Evolutionary conservation across 768 basidiomycete genomes (phyloP).

Genomic region (Trametes meyenii): DNA sequence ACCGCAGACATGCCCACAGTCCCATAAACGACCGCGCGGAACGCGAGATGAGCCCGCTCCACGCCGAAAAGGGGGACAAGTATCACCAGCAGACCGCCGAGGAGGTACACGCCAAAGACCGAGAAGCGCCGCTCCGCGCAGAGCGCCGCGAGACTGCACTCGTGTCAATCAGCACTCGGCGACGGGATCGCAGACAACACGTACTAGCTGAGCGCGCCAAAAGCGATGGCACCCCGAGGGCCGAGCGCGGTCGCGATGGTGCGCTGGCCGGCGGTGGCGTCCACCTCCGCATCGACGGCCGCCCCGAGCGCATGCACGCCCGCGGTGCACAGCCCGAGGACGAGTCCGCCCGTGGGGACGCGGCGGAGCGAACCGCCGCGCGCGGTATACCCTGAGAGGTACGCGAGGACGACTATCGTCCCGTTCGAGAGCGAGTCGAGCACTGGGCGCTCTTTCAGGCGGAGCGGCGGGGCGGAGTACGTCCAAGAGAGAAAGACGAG

Average conservation of each 20-base stretch:
- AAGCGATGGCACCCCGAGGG: background rate
- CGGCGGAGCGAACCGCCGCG: background rate
- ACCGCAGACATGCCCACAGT: constrained; percentile 11
- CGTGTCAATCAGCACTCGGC: background rate
- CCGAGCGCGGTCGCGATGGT: constrained; percentile 15
- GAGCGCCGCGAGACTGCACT: background rate
- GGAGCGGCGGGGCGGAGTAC: constrained; percentile 15
- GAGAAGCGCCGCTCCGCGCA: background rate
- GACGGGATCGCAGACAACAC: background rate
- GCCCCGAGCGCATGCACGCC: constrained; percentile 17
- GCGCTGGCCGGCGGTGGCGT: constrained; percentile 7
- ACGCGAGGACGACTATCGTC: constrained; percentile 11
- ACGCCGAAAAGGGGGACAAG: background rate
- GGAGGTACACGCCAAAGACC: constrained; percentile 13
- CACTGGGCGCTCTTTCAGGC: constrained; percentile 15
- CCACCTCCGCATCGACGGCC: constrained; percentile 8
- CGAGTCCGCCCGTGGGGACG: background rate
- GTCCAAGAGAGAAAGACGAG: constrained; percentile 8
- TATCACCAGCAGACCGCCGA: background rate
- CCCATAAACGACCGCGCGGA: constrained; percentile 6
- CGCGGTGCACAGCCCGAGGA: constrained; percentile 12
- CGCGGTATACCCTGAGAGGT: constrained; percentile 11
- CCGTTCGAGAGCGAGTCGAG: constrained; percentile 17
- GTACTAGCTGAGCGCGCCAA: constrained; percentile 8
- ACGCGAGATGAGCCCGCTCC: constrained; percentile 1